phyloP scores from a whole-genome alignment of 2,329 filamentous ascomycete genomes.

The Fusarium phyllophilum region DNA sequence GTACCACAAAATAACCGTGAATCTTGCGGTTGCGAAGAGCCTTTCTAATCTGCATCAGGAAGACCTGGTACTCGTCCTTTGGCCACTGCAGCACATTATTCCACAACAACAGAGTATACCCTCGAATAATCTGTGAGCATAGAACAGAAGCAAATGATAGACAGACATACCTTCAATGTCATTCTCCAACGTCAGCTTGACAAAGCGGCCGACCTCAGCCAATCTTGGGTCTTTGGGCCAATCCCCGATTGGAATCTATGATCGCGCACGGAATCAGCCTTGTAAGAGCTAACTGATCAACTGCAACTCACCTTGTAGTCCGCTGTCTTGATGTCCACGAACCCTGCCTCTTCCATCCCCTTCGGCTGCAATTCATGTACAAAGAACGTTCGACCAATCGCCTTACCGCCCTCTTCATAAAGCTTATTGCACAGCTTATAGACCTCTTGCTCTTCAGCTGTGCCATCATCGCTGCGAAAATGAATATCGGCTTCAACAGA shows the following conservation, averaged over 20 bases:
- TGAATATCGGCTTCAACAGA: constrained; percentile 21
- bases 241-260: constrained; percentile 17
- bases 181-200: constrained; percentile 29
- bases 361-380: constrained; percentile 1
- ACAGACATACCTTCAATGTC: constrained; percentile 27
- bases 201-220: constrained; percentile 15
- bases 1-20: constrained; percentile 20
- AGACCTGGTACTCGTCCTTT: constrained; percentile 23
- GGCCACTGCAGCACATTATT: constrained; percentile 18
- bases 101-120: constrained; percentile 18
- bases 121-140: background rate
- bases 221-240: constrained; percentile 21
- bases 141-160: accelerated
- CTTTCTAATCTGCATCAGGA: constrained; percentile 10
- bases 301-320: background rate
- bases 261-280: background rate
- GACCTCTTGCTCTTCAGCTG: background rate
- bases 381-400: background rate
- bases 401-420: background rate
- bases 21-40: constrained; percentile 19
- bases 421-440: background rate
- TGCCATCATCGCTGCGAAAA: constrained; percentile 20
- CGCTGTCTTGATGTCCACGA: background rate
- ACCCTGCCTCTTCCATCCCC: background rate
- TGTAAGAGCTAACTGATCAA: background rate